Base-by-base conservation (phyloP, 805 yeast species). In the Candida schatavii region DNA sequence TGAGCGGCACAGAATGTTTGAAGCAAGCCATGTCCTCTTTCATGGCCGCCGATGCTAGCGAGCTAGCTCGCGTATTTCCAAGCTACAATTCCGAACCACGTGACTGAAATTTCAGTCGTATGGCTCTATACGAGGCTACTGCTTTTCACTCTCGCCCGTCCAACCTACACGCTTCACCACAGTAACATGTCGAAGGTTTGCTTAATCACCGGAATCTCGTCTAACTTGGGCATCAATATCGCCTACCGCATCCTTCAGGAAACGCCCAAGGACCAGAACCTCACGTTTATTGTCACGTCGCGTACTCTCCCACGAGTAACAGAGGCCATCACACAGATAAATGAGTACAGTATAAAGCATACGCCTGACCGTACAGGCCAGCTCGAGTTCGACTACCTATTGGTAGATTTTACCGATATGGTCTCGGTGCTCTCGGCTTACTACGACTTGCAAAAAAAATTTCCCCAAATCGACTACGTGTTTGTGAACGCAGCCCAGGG, bases 401-500 rank as follows among this genome's bases (percentile, higher is more conserved):
- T 93, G 37, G 81, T 93, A n/a, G 98, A 93, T 59, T 89, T 91
- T 59, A 77, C 90, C 10, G 80, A 86, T 54, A 88, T 90, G 96
- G 83, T 88, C 7, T 86, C 96, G 1, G 77, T 90, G 11, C 66
- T 87, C 22, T 74, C 77, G 21, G 96, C 95, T 0, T 78, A 78
- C 42, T 74, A 83, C 50, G 96, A 88, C 42, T 62, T 93, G 46
- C 63, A 65, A 46, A 76, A 80, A 51, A 76, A 80, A 46, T 90
- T 83, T 65, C 55, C 61, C 5, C 76, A 80, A 34, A 74, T 93
- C 27, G 90, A 93, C 62, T 88, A 83, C 57, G 62, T 90, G 46
- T 87, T 86, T 56, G 74, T 89, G 45, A 91, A 89, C 64, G 89
- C 98, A 5, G 95, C 96, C 3, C 95, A 88, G 54, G 89, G 96